These are phyloP conservation scores for Arthroderma sp. DNA, from an alignment of 2,329 filamentous ascomycete genomes.

Conservation along the genomic window DNA sequence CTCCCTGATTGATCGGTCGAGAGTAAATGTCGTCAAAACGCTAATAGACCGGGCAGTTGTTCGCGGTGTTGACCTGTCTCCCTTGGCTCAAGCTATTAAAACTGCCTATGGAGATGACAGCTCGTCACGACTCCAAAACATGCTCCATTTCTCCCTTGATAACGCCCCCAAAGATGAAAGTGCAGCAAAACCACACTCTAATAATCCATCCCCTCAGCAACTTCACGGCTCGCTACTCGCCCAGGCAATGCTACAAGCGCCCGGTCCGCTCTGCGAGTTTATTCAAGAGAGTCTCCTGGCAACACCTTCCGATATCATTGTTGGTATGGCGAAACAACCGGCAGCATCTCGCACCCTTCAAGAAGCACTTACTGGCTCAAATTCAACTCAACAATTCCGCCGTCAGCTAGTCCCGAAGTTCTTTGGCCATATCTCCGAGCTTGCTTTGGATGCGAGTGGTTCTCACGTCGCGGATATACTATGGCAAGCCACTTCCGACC, in stretches of 20 bases:
- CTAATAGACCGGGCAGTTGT: constrained; percentile 71
- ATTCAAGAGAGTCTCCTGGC: constrained; percentile 60
- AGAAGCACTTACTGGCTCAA: constrained; percentile 43
- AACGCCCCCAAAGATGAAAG: constrained; percentile 34
- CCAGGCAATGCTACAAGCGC: constrained; percentile 62
- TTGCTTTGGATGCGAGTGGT: constrained; percentile 48
- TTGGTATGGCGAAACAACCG: constrained; percentile 53
- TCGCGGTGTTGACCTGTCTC: constrained; percentile 46
- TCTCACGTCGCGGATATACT: constrained; percentile 56
- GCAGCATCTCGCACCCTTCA: constrained; percentile 51
- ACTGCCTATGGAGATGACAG: constrained; percentile 42
- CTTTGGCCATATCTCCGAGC: constrained; percentile 45
- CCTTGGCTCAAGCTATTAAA: constrained; percentile 45
- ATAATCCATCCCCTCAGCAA: constrained; percentile 34
- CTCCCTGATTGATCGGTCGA: constrained; percentile 57
- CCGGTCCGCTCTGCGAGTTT: constrained; percentile 54
- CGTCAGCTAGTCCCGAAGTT: constrained; percentile 52
- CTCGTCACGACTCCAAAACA: constrained; percentile 41
- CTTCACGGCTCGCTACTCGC: constrained; percentile 73
- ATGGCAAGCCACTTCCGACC: constrained; percentile 49
- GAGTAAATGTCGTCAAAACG: constrained; percentile 66
- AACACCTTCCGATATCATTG: constrained; percentile 41
- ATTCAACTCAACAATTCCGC: constrained; percentile 42
- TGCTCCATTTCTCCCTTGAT: constrained; percentile 45
- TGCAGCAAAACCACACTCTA: constrained; percentile 28